Percentiles rank a stretch among this genome's conserved stretches.
These are phyloP conservation scores for Saturnispora bothae DNA, from an alignment of 805 yeast genomes.

Conservation along the genomic window DNA sequence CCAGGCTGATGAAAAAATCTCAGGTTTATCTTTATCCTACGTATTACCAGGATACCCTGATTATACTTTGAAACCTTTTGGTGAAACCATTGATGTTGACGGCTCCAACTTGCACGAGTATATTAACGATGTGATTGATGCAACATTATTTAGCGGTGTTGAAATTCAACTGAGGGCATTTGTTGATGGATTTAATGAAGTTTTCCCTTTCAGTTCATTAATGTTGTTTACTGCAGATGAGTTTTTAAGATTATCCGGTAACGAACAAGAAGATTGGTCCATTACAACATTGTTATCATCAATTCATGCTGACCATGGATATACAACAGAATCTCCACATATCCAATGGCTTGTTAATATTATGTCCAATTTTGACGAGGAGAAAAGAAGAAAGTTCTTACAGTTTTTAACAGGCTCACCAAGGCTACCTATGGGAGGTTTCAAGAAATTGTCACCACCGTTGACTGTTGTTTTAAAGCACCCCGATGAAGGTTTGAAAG, in stretches of 20 bases:
- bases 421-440: constrained; percentile 87
- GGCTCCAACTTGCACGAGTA: constrained; percentile 47
- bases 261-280: constrained; percentile 82
- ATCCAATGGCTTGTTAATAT: constrained; percentile 53
- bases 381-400: constrained; percentile 60
- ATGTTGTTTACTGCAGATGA: constrained; percentile 67
- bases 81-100: constrained; percentile 40
- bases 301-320: constrained; percentile 86
- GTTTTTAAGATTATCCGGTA: constrained; percentile 61
- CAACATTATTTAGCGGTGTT: constrained; percentile 55
- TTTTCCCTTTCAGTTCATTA: constrained; percentile 69
- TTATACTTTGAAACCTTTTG: constrained; percentile 47
- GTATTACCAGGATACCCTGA: constrained; percentile 68
- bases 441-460: constrained; percentile 68
- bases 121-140: constrained; percentile 45
- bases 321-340: constrained; percentile 53
- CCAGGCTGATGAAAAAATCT: constrained; percentile 29
- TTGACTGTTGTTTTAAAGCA: constrained; percentile 80
- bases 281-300: constrained; percentile 45
- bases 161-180: constrained; percentile 55
- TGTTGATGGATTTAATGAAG: constrained; percentile 69
- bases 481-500: constrained; percentile 54
- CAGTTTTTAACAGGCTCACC: constrained; percentile 93
- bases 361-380: constrained; percentile 40
- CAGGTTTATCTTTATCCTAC: constrained; percentile 51